Base-by-base conservation (phyloP, 768 basidiomycete genomes). In the Rhizopogon vesiculosus region DNA sequence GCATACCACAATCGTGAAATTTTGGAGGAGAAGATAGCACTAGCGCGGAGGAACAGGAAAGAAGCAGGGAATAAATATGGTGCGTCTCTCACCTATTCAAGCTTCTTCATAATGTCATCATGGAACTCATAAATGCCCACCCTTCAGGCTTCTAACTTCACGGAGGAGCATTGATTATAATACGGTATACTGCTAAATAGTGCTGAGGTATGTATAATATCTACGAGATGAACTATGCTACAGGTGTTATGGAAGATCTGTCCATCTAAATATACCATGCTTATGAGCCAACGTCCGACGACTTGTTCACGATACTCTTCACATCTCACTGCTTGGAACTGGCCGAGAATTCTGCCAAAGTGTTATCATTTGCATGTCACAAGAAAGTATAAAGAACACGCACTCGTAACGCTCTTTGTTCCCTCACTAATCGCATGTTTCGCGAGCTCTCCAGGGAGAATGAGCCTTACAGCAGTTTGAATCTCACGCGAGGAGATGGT, bases 21-120 rank as follows among this genome's bases (percentile, higher is more conserved):
- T 0, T 63, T 94, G 59, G 92, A 94, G 67, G 91, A 92, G 57
- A 84, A 73, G 72, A 91, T 93, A 60, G 91, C 92, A 0, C 84
- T 91, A 69, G 91, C 86, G 2, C 78, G 85, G 58, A 76, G 88
- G 58, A 93, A 93, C 64, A 78, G 91, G 58, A 93, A 93, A 67
- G 89, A 92, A 65, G 91, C 92, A 0, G 92, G 92, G 9, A 93
- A 91, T 71, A 94, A 93, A 78, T 93, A 94, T 62, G 92, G 92
- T 87, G 62, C 57, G 79, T 72, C n/a, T 29, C 9, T 45, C 35
- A 38, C 13, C 2, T n/a, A 28, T 7, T 12, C 3, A 3, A 6
- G 19, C 10, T 16, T 1, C 28, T 19, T 16, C 15, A 25, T 0
- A 25, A 25, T 25, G 25, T 38, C 9, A 3, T 16, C 7, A 3